phyloP scores from a whole-genome alignment of 305 asterid genomes.

The Petunia hybrid region DNA sequence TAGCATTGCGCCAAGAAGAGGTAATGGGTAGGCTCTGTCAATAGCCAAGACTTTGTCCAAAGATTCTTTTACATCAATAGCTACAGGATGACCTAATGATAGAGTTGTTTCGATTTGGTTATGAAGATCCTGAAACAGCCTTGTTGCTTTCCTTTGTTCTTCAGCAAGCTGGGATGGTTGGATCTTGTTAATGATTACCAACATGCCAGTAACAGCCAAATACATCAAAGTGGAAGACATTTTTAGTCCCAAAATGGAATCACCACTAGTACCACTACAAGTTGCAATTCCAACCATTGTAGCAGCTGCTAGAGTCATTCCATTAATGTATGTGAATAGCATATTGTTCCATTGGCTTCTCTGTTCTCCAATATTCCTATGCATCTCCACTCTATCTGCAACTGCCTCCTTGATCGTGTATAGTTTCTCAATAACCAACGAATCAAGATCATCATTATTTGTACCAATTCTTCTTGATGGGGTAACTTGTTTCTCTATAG shows the following conservation, averaged over 20 bases:
- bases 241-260: constrained; percentile 39
- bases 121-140: constrained; percentile 47
- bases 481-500: constrained; percentile 16
- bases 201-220: constrained; percentile 50
- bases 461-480: background rate
- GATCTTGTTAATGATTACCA: constrained; percentile 47
- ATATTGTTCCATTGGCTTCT: constrained; percentile 55
- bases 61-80: constrained; percentile 35
- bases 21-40: constrained; percentile 62
- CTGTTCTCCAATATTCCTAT: constrained; percentile 53
- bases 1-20: constrained; percentile 56
- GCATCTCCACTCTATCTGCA: constrained; percentile 60
- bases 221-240: constrained; percentile 44
- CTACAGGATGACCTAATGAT: constrained; percentile 24
- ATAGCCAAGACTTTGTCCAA: constrained; percentile 51
- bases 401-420: constrained; percentile 48
- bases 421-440: constrained; percentile 44
- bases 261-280: constrained; percentile 35
- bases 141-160: constrained; percentile 52
- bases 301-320: constrained; percentile 51
- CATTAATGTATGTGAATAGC: constrained; percentile 51
- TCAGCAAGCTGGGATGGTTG: constrained; percentile 67
- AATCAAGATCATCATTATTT: background rate
- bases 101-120: constrained; percentile 41
- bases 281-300: constrained; percentile 47